Percentiles rank a stretch among this genome's conserved stretches.
These are phyloP conservation scores for Dichotomopilus funicola DNA, from an alignment of 2,329 filamentous ascomycete species.

Conservation along the genomic window DNA sequence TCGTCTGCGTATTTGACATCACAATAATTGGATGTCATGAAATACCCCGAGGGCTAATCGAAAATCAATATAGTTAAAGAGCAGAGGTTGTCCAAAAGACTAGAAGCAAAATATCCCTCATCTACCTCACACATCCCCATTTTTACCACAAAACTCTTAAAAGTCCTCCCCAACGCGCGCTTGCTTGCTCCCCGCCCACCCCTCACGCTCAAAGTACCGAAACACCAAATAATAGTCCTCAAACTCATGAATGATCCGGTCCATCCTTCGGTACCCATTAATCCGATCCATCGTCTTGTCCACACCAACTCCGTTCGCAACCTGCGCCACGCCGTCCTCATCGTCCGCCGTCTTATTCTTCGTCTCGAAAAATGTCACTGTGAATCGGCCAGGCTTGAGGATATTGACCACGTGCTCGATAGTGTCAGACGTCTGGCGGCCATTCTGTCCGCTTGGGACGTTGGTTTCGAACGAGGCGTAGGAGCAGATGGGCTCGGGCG, in stretches of 20 bases:
- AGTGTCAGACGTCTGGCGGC: constrained; percentile 81
- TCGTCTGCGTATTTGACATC: too few species aligned
- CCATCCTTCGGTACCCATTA: constrained; percentile 78
- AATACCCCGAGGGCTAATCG: too few species aligned
- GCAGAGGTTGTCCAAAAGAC: too few species aligned
- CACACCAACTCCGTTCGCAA: constrained; percentile 28
- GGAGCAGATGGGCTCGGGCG: constrained; percentile 91
- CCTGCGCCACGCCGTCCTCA: constrained; percentile 13
- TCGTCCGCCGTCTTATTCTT: constrained; percentile 44
- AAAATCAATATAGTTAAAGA: too few species aligned
- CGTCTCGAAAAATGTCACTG: constrained; percentile 90
- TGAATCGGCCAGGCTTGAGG: constrained; percentile 97
- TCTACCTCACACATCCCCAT: not conserved
- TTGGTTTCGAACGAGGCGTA: constrained; percentile 99
- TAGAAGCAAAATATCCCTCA: not conserved
- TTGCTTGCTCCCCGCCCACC: constrained; percentile 54
- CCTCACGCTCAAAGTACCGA: constrained; percentile 88
- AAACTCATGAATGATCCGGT: constrained; percentile 94
- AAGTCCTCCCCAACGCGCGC: constrained; percentile 50
- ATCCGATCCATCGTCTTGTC: constrained; percentile 67
- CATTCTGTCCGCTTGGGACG: constrained; percentile 80
- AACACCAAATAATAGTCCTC: constrained; percentile 97
- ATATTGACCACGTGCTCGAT: constrained; percentile 92
- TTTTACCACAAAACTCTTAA: constrained; percentile 10
- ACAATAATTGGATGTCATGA: too few species aligned